phyloP scores from a whole-genome alignment of 1,284 basidiomycete genomes.

The Kwoniella shivajii region DNA sequence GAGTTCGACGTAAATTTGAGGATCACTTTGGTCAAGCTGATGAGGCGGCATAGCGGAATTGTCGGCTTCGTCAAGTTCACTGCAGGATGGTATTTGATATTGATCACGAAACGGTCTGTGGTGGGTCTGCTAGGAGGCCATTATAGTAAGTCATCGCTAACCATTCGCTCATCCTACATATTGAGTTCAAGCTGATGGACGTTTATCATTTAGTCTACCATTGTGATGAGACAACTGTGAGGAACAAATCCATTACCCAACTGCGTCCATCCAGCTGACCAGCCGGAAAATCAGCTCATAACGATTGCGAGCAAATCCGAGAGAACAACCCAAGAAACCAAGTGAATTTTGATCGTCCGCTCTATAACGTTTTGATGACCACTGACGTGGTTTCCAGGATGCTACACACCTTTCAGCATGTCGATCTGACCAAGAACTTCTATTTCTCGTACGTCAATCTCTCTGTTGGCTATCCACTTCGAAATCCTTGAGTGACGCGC shows the following conservation, averaged over 20 bases:
- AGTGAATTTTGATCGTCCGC: slow-evolving; percentile 48
- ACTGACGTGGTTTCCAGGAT: slow-evolving; percentile 54
- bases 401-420: slow-evolving; percentile 92
- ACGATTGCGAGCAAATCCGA: slow-evolving; percentile 58
- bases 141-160: slow-evolving; percentile 59
- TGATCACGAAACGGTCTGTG: slow-evolving; percentile 85
- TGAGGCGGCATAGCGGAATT: slow-evolving; percentile 47
- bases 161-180: neutral
- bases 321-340: slow-evolving; percentile 77
- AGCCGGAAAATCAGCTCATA: slow-evolving; percentile 36
- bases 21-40: too few species aligned
- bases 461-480: slow-evolving; percentile 9
- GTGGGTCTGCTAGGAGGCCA: slow-evolving; percentile 95
- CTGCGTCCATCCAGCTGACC: too few species aligned
- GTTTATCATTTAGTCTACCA: slow-evolving; percentile 68
- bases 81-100: slow-evolving; percentile 85
- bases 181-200: neutral
- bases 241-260: too few species aligned
- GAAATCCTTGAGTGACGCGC: too few species aligned
- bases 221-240: slow-evolving; percentile 86
- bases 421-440: slow-evolving; percentile 98
- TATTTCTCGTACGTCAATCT: slow-evolving; percentile 79
- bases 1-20: too few species aligned
- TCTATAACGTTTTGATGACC: neutral
- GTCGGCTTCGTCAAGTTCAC: slow-evolving; percentile 85